phyloP scores from a whole-genome alignment of 768 basidiomycete genomes.

The Atractiella rhizophila region DNA sequence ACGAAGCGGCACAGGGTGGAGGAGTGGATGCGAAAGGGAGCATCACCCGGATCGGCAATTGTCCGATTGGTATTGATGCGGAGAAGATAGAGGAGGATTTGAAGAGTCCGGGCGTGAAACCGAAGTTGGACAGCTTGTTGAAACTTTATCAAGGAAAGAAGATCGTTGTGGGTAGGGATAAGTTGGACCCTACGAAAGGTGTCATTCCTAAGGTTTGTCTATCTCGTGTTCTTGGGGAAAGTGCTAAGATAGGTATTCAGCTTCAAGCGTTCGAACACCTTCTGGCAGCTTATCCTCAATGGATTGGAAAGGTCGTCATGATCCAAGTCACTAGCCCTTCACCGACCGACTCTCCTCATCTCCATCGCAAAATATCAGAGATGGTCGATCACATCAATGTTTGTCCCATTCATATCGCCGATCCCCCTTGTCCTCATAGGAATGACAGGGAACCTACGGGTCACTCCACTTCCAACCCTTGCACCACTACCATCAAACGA shows the following conservation, averaged over 20 bases:
- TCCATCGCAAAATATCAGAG: slow-evolving; percentile 81
- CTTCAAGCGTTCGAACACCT: slow-evolving; percentile 89
- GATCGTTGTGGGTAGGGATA: slow-evolving; percentile 91
- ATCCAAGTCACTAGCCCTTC: slow-evolving; percentile 81
- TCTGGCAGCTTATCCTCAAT: slow-evolving; percentile 74
- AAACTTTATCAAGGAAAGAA: slow-evolving; percentile 83
- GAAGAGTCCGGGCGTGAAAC: slow-evolving; percentile 39
- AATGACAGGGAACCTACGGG: slow-evolving; percentile 42
- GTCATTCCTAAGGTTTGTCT: slow-evolving; percentile 62
- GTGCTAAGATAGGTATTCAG: slow-evolving; percentile 21
- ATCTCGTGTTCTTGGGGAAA: not conserved
- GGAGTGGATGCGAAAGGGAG: slow-evolving; percentile 64
- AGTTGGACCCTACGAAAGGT: slow-evolving; percentile 94
- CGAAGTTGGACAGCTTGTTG: slow-evolving; percentile 65
- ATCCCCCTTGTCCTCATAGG: not conserved
- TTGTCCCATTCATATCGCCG: not conserved
- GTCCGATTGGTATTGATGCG: slow-evolving; percentile 86
- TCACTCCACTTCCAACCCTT: slow-evolving; percentile 85
- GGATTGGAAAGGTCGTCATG: slow-evolving; percentile 31
- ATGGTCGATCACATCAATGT: slow-evolving; percentile 80
- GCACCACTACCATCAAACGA: slow-evolving; percentile 92
- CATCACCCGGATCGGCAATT: slow-evolving; percentile 51
- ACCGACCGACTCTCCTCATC: slow-evolving; percentile 67
- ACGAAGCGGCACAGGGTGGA: slow-evolving; percentile 36
- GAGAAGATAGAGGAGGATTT: slow-evolving; percentile 62